phyloP scores from a whole-genome alignment of 148 eudicot genomes.

The Rheum nobile region DNA sequence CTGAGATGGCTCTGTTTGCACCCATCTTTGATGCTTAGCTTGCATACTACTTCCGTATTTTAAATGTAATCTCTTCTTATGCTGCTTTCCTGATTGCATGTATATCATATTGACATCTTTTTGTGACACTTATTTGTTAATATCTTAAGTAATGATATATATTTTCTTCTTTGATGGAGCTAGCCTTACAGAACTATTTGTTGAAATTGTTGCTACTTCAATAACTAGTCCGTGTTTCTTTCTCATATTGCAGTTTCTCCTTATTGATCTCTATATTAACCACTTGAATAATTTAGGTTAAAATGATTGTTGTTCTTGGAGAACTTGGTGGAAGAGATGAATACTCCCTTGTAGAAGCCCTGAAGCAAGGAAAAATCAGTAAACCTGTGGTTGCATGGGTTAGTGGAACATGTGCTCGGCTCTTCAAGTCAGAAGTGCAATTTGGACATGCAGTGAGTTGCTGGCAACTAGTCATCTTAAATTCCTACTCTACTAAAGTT shows the following conservation, averaged over 20 bases:
- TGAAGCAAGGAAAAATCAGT: slow-evolving; percentile 84
- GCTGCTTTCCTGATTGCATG: neutral
- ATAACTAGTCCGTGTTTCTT: neutral
- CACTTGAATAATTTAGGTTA: slow-evolving; percentile 38
- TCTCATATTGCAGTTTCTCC: neutral
- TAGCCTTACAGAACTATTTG: neutral
- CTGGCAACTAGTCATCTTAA: neutral
- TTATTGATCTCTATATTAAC: neutral
- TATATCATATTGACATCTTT: neutral
- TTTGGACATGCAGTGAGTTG: slow-evolving; percentile 94
- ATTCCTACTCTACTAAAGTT: neutral
- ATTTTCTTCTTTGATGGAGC: neutral
- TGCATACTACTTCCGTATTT: neutral
- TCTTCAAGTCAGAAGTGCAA: slow-evolving; percentile 98
- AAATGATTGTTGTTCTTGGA: slow-evolving; percentile 95
- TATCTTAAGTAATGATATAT: neutral
- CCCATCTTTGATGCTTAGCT: neutral
- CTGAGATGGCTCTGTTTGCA: neutral
- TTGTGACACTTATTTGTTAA: neutral
- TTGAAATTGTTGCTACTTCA: neutral
- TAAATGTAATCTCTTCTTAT: neutral
- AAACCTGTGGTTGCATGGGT: slow-evolving; percentile 99
- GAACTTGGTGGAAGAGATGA: slow-evolving; percentile 99
- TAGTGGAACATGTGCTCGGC: slow-evolving; percentile 97
- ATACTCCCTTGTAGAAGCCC: slow-evolving; percentile 95